Evolutionary conservation across 495 filamentous ascomycete species (phyloP), one percentile per base, ranked within the genome.

Genomic region (Aspergillus nidulans): DNA sequence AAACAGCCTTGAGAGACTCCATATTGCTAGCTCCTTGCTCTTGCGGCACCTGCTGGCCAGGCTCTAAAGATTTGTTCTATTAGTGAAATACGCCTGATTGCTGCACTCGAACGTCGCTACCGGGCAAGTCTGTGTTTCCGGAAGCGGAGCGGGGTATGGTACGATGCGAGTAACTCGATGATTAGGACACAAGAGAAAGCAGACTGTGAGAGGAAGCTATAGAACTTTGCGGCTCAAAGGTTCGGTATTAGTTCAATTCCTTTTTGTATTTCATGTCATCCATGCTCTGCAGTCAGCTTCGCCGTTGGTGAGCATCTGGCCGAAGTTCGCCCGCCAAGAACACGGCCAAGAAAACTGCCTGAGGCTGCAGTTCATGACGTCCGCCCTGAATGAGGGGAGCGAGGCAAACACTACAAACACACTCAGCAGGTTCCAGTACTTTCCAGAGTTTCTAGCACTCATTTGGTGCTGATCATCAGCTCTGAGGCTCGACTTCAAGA

Each of bases 1-100:
- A 94, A 63, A 96, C 83, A 36, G 85, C 77, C 68, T 85, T 90
- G 69, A 97, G 71, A 24, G 89, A 78, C 74, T 97, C 89, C 94
- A 98, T 98, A 61, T 59, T 72, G 58, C 34, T 24, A 39, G 15
- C 15, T n/a, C 36, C 36, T 39, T 18, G 36, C n/a, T 36, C 36
- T 16, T 39, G 15, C 13, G n/a, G 4, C 12, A 8, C 36, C 13
- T 4, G 3, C 1, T 18, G 12, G 8, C 3, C 36, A 39, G 18
- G 12, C 4, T 16, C n/a, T 8, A 18, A 16, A 16, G 2, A 18
- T 3, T 12, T 4, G 15, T 39, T 8, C 8, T 15, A 30, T 40
- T 13, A 40, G 16, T 15, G 5, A 8, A 15, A 40, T 5, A n/a
- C 36, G 36, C 12, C 36, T 6, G 16, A 6, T 15, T 5, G 10